phyloP scores from a whole-genome alignment of 2,329 filamentous ascomycete species.

The Fusarium sp. region DNA sequence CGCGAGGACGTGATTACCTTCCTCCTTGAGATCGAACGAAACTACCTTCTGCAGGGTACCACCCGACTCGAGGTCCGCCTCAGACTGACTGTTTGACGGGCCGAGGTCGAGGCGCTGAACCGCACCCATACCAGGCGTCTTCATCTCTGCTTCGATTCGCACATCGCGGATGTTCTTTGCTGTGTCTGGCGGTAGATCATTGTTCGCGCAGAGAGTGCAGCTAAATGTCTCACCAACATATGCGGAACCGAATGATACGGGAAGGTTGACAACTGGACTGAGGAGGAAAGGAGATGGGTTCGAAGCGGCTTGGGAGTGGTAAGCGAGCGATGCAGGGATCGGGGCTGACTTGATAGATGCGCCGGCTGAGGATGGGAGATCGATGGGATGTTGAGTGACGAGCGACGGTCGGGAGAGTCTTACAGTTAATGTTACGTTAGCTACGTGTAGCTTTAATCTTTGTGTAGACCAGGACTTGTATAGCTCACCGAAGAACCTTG shows the following conservation, averaged over 20 bases:
- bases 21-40: constrained; percentile 89
- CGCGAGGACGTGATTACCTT: constrained; percentile 91
- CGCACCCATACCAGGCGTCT: constrained; percentile 74
- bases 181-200: constrained; percentile 65
- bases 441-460: neutral
- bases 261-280: constrained; percentile 79
- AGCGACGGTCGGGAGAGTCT: constrained; percentile 87
- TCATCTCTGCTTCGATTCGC: constrained; percentile 91
- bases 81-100: constrained; percentile 39
- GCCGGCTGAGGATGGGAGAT: constrained; percentile 58
- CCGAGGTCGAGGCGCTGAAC: constrained; percentile 76
- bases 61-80: constrained; percentile 66
- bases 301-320: constrained; percentile 59
- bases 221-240: constrained; percentile 96
- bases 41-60: constrained; percentile 84
- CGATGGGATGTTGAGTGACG: constrained; percentile 74
- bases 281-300: constrained; percentile 68
- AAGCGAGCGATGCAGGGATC: constrained; percentile 77
- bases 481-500: constrained; percentile 74
- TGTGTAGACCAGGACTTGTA: neutral
- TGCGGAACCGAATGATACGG: constrained; percentile 90
- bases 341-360: constrained; percentile 53
- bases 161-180: constrained; percentile 75
- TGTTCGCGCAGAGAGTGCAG: constrained; percentile 96
- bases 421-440: constrained; percentile 16